Base-by-base conservation (phyloP, 1,284 basidiomycete species). In the Trametes pubescens region DNA sequence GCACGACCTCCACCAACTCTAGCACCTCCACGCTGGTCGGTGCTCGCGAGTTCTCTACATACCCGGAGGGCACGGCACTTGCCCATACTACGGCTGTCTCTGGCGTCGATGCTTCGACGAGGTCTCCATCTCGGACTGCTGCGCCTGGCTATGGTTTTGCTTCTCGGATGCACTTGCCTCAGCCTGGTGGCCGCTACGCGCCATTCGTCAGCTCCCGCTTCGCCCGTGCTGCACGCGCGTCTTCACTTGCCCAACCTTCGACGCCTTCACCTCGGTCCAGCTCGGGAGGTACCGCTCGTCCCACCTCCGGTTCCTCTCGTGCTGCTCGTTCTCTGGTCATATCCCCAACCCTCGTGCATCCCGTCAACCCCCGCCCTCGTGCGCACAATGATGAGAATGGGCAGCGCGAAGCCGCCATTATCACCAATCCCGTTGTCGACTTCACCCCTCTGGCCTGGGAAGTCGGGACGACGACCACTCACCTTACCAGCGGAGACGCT, bases 311-410 rank as follows among this genome's bases (percentile, higher is more conserved):
- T 14, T 34, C 49, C 18, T 5, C 11, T 3, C 18, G 32, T 21
- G 47, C 10, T 24, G 9, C 47, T 10, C 47, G 24, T 13, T 48
- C 24, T 24, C 24, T 21, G 44, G 44, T 47, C 11, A 11, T 26
- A 7, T 11, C 21, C 14, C 44, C 24, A 40, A 14, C 38, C 38
- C 11, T 8, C 16, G 18, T n/a, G 43, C 18, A 32, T 38, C 18
- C 43, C 43, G 0, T 4, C 11, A 16, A 34, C 22, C 49, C 47
- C 18, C 44, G 40, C 5, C 18, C 21, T 6, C 56, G 26, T n/a
- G 13, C 32, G 0, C 35, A 32, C 38, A 59, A 54, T 52, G 64
- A 65, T 47, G 64, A 65, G 59, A 65, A 65, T 11, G 56, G 48
- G 0, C 55, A 61, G 18, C 59, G 64, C 35, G 53, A 34, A 1